Evolutionary conservation across 768 basidiomycete species (phyloP).

Genomic region (Leccinum disarticulatum): DNA sequence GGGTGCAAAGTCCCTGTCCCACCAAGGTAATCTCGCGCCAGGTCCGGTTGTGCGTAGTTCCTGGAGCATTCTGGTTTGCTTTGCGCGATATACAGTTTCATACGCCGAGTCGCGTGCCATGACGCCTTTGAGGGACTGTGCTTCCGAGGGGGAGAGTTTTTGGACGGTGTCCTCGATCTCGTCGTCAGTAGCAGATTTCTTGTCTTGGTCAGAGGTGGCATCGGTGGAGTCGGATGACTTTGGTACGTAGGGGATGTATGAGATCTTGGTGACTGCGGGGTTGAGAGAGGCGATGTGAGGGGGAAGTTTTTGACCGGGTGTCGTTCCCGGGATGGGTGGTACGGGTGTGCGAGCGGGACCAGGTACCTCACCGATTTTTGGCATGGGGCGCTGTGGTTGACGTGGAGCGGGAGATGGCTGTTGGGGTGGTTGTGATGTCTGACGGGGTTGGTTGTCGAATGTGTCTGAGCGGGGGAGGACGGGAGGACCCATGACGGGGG

Average conservation of each 20-base stretch:
- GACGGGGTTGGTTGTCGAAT: conserved; percentile 22
- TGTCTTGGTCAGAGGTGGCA: conserved; percentile 21
- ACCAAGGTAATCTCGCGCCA: conserved; percentile 53
- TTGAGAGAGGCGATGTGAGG: conserved; percentile 34
- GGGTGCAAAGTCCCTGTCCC: conserved; percentile 54
- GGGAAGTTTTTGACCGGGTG: conserved; percentile 33
- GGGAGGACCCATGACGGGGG: neutral
- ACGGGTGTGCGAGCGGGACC: neutral
- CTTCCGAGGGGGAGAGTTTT: conserved; percentile 34
- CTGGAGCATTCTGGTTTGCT: conserved; percentile 51
- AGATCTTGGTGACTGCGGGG: conserved; percentile 32
- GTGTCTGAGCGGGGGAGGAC: conserved; percentile 7
- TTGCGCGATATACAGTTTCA: conserved; percentile 46
- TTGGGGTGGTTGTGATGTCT: conserved; percentile 28
- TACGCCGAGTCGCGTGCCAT: conserved; percentile 44
- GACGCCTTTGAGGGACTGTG: conserved; percentile 34
- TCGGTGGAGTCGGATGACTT: conserved; percentile 24
- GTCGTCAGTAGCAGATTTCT: conserved; percentile 17
- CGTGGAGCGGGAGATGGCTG: conserved; percentile 28
- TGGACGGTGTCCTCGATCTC: conserved; percentile 26
- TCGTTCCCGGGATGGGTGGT: conserved; percentile 26
- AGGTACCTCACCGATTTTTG: conserved; percentile 21
- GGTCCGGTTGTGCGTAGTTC: conserved; percentile 48
- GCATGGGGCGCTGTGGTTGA: conserved; percentile 16
- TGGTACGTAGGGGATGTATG: conserved; percentile 27